Evolutionary conservation across 768 basidiomycete species (phyloP), one percentile per base, ranked within the genome.

Genomic region (Pulveroboletus sp.): DNA sequence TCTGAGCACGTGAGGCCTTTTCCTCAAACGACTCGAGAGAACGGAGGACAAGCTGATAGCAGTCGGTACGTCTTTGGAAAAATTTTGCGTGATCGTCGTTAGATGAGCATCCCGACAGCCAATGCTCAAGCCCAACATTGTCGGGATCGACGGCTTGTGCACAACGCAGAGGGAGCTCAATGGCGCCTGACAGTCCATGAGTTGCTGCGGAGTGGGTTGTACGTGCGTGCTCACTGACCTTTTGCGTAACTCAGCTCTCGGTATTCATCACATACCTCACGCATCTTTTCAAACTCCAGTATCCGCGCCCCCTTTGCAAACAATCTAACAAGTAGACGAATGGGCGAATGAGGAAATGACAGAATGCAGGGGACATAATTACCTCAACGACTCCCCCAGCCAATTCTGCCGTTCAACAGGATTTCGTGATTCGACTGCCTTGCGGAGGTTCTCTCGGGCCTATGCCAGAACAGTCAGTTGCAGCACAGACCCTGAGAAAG

Each of bases 401-500:
- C 80, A 84, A 45, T 86, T 85, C 48, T 86, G 83, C 45, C 84
- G 78, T 62, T 97, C 94, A 1, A 72, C 69, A 4, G 80, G 76
- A 64, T 84, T 87, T 46, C 79, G 75, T 17, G 89, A 84, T 61
- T 93, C 90, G 21, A 87, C 83, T 25, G 97, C 93, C 62, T 89
- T 90, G 10, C 93, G 86, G 31, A 97, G 77, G 57, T 89, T 93
- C 71, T 99, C 97, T 63, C 90, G 87, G 2, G 95, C 95, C 91
- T 94, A 55, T 17, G 33, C 45, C 40, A 40, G 31, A 23, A 34
- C 13, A 21, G 40, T 50, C 39, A 58, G 33, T 40, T 31, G 39
- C 41, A n/a, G 40, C 19, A n/a, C 38, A 33, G 32, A 38, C 40
- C 43, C 35, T 16, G 12, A 44, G 47, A 34, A 45, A 32, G 14